phyloP scores from a whole-genome alignment of 768 basidiomycete species.

The Tylopilus balloui region DNA sequence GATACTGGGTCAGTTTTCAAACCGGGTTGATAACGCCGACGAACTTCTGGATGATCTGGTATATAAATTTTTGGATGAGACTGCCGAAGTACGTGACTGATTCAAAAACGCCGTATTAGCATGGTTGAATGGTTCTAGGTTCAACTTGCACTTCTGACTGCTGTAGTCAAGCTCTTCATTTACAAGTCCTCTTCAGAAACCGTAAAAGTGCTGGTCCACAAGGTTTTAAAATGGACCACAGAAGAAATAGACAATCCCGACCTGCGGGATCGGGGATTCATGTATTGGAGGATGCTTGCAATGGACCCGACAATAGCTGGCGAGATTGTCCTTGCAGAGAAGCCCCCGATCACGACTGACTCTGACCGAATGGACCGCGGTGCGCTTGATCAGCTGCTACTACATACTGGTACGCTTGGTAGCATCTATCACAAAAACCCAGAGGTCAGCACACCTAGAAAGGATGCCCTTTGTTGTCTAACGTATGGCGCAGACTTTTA shows the following conservation, averaged over 20 bases:
- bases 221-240: constrained; percentile 94
- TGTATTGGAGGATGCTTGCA: constrained; percentile 98
- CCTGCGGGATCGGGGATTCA: constrained; percentile 93
- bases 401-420: constrained; percentile 91
- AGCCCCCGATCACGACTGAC: constrained; percentile 96
- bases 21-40: constrained; percentile 93
- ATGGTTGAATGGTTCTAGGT: constrained; percentile 49
- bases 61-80: constrained; percentile 87
- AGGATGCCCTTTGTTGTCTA: constrained; percentile 5
- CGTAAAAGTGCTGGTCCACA: constrained; percentile 86
- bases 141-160: constrained; percentile 90
- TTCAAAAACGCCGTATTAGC: not conserved
- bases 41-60: constrained; percentile 90
- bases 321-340: constrained; percentile 87
- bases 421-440: constrained; percentile 99
- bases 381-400: constrained; percentile 86
- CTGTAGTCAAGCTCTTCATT: constrained; percentile 93
- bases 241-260: constrained; percentile 99
- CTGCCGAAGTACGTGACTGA: constrained; percentile 67
- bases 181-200: constrained; percentile 80
- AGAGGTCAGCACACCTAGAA: constrained; percentile 48
- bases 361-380: constrained; percentile 97
- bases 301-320: constrained; percentile 86
- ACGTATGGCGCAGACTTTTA: constrained; percentile 67
- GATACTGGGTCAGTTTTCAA: constrained; percentile 95